Conservation (phyloP, 2,329 filamentous ascomycete species). For the Xylariaceae sp. region DNA sequence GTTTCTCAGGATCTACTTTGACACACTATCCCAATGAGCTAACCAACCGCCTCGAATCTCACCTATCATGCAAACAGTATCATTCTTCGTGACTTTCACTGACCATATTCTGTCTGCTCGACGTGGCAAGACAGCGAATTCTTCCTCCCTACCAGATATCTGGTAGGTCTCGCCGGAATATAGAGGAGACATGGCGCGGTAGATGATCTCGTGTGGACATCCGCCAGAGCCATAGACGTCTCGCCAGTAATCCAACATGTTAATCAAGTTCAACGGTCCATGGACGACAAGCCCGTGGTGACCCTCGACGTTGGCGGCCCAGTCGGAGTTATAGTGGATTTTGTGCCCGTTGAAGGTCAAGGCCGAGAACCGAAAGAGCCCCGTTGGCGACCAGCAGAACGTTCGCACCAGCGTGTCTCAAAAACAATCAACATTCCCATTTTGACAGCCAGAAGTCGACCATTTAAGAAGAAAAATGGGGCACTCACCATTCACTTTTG, state of each 20-base stretch:
- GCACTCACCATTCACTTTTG: too few species aligned
- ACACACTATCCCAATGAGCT: too few species aligned
- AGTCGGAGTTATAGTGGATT: slow-evolving; percentile 74
- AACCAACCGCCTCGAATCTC: too few species aligned
- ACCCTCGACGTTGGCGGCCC: slow-evolving; percentile 61
- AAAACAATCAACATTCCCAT: too few species aligned
- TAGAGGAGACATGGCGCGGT: slow-evolving; percentile 65
- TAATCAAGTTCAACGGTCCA: slow-evolving; percentile 71
- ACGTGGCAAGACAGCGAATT: slow-evolving; percentile 16
- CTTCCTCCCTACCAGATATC: slow-evolving; percentile 52
- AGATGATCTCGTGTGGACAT: slow-evolving; percentile 45
- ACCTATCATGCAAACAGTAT: slow-evolving; percentile 22
- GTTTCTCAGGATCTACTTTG: too few species aligned
- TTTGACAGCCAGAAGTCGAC: too few species aligned
- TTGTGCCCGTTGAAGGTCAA: slow-evolving; percentile 83
- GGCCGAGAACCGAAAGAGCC: slow-evolving; percentile 76
- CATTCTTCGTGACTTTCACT: slow-evolving; percentile 44
- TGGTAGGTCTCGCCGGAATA: slow-evolving; percentile 63
- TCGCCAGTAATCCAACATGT: slow-evolving; percentile 66
- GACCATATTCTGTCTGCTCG: slow-evolving; percentile 31
- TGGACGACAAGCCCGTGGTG: slow-evolving; percentile 73
- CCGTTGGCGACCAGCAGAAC: slow-evolving; percentile 43
- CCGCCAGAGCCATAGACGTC: slow-evolving; percentile 40
- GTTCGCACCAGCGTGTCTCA: slow-evolving; percentile 30
- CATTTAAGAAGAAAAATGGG: too few species aligned